Evolutionary conservation across 768 basidiomycete species (phyloP).

Genomic region (Trametes maxima): DNA sequence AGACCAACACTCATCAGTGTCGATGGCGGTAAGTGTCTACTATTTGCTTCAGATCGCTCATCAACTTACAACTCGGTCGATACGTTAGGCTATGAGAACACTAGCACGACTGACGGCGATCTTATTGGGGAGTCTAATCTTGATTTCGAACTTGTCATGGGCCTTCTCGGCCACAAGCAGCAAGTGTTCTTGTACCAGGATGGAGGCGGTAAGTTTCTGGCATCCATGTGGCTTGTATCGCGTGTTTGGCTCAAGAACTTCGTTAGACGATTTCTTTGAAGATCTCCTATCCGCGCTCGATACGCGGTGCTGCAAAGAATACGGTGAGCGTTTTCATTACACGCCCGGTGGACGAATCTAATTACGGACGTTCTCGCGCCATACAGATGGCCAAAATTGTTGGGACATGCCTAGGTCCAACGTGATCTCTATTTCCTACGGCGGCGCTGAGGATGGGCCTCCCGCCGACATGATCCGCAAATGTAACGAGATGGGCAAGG

Average conservation of each 20-base stretch:
- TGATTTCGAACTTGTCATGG: slow-evolving; percentile 69
- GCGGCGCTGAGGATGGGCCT: slow-evolving; percentile 36
- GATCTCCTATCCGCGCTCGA: slow-evolving; percentile 49
- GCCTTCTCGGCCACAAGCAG: slow-evolving; percentile 32
- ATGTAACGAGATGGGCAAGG: slow-evolving; percentile 47
- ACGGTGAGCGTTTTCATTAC: neutral
- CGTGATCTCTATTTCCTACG: slow-evolving; percentile 45
- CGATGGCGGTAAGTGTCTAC: slow-evolving; percentile 36
- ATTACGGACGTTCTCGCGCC: neutral
- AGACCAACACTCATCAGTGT: slow-evolving; percentile 38
- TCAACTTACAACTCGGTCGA: too few species aligned
- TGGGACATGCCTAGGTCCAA: slow-evolving; percentile 22
- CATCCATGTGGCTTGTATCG: neutral
- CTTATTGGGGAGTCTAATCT: slow-evolving; percentile 67
- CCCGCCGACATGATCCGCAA: slow-evolving; percentile 40
- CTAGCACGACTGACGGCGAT: slow-evolving; percentile 41
- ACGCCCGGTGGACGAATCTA: neutral
- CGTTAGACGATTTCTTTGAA: slow-evolving; percentile 42
- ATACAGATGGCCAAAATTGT: neutral
- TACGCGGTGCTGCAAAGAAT: slow-evolving; percentile 41
- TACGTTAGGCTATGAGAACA: neutral
- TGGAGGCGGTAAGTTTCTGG: slow-evolving; percentile 4
- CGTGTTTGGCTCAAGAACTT: neutral
- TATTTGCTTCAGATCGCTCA: neutral
- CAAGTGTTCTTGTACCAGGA: slow-evolving; percentile 20